phyloP scores from a whole-genome alignment of 331 rosid genomes.

The Malus hybrid region DNA sequence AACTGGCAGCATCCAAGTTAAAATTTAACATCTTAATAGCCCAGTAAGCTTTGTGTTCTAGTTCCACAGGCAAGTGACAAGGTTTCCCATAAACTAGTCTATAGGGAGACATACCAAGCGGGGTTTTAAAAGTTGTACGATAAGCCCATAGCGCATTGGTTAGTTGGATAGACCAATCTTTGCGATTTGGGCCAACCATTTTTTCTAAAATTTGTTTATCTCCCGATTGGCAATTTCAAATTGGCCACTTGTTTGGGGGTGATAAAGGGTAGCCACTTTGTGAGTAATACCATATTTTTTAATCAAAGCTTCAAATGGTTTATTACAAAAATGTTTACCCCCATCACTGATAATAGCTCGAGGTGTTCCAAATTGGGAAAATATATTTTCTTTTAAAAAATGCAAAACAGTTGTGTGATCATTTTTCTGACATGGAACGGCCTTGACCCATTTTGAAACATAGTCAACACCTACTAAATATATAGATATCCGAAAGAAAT shows the following conservation, averaged over 20 bases:
- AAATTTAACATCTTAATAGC: not conserved
- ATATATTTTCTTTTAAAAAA: no score
- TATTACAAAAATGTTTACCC: not conserved
- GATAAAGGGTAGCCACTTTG: not conserved
- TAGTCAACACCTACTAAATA: no score
- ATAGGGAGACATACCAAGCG: not conserved
- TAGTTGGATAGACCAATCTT: not conserved
- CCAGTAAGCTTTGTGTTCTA: not conserved
- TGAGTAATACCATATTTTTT: not conserved
- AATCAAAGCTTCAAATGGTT: not conserved
- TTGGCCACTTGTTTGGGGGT: not conserved
- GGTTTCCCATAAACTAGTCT: not conserved
- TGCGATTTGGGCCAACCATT: not conserved
- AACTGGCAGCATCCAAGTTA: no score
- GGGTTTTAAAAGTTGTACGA: not conserved
- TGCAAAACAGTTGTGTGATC: no score
- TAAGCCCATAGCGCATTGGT: no score
- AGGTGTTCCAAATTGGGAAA: no score
- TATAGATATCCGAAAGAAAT: not conserved
- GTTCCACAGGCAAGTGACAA: not conserved
- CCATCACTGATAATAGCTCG: not conserved
- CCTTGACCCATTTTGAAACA: no score
- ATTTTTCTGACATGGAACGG: no score
- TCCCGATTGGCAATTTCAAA: not conserved
- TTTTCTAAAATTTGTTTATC: not conserved